Conservation (phyloP, 129 eudicot species). For the Dittrichia graveolens region DNA sequence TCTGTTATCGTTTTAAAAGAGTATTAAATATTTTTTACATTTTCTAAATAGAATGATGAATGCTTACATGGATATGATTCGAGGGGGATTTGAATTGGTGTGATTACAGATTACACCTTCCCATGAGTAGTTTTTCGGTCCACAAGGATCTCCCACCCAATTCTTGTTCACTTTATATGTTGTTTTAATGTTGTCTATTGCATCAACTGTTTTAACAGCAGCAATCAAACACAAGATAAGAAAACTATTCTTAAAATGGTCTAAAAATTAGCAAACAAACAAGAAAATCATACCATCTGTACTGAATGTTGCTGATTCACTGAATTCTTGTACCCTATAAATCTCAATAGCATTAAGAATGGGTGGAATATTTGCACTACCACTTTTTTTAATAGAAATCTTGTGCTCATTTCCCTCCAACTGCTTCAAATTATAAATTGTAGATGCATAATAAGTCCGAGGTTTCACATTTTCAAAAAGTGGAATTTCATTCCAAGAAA, state of each 20-base stretch:
- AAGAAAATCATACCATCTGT: slow-evolving; percentile 28
- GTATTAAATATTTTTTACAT: slow-evolving; percentile 5
- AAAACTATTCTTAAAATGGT: background rate
- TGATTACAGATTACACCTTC: slow-evolving; percentile 36
- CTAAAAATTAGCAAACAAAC: background rate
- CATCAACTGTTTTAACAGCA: slow-evolving; percentile 27
- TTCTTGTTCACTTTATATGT: slow-evolving; percentile 31
- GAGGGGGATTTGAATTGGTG: slow-evolving; percentile 26
- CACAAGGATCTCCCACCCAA: slow-evolving; percentile 44
- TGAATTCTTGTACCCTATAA: slow-evolving; percentile 25
- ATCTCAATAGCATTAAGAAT: slow-evolving; percentile 43
- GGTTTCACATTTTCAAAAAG: slow-evolving; percentile 39
- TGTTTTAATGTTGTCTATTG: slow-evolving; percentile 27
- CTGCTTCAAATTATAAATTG: slow-evolving; percentile 20
- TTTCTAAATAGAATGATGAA: background rate
- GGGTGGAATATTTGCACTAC: slow-evolving; percentile 20
- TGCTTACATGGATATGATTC: slow-evolving; percentile 35
- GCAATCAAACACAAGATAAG: slow-evolving; percentile 9
- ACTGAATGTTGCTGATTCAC: slow-evolving; percentile 16
- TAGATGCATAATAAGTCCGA: slow-evolving; percentile 23
- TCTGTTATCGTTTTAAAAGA: slow-evolving; percentile 22
- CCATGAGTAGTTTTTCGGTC: slow-evolving; percentile 44
- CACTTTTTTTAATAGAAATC: slow-evolving; percentile 23
- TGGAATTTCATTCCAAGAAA: slow-evolving; percentile 37
- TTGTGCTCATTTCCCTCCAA: slow-evolving; percentile 34